Conservation (phyloP, 2,329 filamentous ascomycete genomes). For the Ambrosiella cleistominuta region DNA sequence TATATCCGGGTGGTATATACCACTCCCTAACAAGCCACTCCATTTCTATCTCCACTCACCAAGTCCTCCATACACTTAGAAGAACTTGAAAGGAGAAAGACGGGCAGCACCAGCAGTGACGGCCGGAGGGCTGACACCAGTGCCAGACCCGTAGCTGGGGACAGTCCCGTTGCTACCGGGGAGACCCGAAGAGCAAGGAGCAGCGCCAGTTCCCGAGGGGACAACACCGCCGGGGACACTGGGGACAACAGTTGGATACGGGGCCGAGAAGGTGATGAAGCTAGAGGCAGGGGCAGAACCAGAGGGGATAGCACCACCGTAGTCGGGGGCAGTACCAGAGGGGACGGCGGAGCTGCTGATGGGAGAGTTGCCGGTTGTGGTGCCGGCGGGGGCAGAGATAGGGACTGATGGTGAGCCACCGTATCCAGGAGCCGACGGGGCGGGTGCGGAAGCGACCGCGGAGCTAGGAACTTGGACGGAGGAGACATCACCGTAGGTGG, state of each 20-base stretch:
- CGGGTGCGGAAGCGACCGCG: background rate
- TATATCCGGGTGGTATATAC: background rate
- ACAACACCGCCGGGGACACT: background rate
- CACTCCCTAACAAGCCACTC: background rate
- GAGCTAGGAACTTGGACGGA: background rate
- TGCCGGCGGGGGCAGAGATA: background rate
- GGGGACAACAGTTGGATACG: background rate
- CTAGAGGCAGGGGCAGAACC: background rate
- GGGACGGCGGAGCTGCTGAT: background rate
- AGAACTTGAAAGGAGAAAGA: background rate
- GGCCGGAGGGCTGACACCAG: background rate
- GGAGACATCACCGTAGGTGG: background rate
- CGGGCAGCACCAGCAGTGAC: slow-evolving; percentile 9
- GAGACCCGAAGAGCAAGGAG: background rate
- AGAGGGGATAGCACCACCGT: background rate
- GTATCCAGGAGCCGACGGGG: background rate
- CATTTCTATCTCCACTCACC: background rate
- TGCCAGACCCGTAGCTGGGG: background rate
- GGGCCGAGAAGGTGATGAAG: background rate
- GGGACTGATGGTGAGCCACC: background rate
- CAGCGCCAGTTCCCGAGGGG: background rate
- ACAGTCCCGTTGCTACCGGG: slow-evolving; percentile 3
- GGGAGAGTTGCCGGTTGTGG: background rate
- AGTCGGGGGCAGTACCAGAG: slow-evolving; percentile 1
- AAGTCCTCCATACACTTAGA: background rate